Evolutionary conservation across 208 protist genomes (phyloP).

Genomic region (Leishmania braziliensis): DNA sequence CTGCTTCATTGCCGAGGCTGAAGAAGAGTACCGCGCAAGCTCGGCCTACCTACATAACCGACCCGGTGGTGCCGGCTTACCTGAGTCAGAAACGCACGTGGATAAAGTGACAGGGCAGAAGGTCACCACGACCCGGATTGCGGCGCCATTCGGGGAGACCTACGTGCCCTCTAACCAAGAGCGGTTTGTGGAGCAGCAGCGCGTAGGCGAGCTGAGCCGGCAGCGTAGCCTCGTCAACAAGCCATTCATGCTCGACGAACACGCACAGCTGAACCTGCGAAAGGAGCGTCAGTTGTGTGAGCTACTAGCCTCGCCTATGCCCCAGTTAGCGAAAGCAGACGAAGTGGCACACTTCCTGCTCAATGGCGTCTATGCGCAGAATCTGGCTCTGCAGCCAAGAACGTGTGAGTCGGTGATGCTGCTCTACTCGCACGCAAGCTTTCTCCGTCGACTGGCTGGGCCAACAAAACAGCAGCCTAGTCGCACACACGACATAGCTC

Average conservation of each 20-base stretch:
- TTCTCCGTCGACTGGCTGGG: conserved; percentile 48
- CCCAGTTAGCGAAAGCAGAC: conserved; percentile 52
- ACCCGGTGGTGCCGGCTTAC: conserved; percentile 23
- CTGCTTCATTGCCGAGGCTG: conserved; percentile 66
- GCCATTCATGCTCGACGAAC: conserved; percentile 46
- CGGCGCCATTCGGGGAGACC: conserved; percentile 71
- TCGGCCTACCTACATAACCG: conserved; percentile 46
- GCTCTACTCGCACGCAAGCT: conserved; percentile 67
- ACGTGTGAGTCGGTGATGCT: conserved; percentile 67
- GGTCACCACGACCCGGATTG: conserved; percentile 38
- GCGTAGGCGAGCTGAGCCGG: conserved; percentile 61
- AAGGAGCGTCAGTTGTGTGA: conserved; percentile 75
- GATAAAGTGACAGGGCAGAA: conserved; percentile 38
- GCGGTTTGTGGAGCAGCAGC: conserved; percentile 51
- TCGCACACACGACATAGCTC: neutral
- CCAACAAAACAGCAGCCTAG: neutral
- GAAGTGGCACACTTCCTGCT: conserved; percentile 53
- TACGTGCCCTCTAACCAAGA: conserved; percentile 66
- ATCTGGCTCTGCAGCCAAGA: conserved; percentile 51
- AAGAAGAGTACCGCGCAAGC: conserved; percentile 69
- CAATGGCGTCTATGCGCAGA: conserved; percentile 49
- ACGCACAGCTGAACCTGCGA: conserved; percentile 66
- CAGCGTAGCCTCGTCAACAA: conserved; percentile 37
- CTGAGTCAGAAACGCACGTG: conserved; percentile 31
- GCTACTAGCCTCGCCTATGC: conserved; percentile 66